Percentiles rank a stretch among this genome's conserved stretches.
phyloP scores from a whole-genome alignment of 2,329 filamentous ascomycete genomes.

The Penicillium sp. region DNA sequence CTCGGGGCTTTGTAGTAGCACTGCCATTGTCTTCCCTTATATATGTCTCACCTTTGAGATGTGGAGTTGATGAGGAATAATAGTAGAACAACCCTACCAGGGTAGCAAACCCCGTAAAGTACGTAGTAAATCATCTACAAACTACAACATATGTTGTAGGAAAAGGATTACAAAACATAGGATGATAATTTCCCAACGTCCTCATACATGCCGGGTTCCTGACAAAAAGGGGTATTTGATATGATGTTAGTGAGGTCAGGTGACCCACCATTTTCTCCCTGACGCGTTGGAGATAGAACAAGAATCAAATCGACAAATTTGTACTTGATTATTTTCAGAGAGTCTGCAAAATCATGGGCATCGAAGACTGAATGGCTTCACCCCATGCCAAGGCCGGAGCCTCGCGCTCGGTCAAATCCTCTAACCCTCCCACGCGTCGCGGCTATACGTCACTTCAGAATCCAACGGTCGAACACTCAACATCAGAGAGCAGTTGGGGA shows the following conservation, averaged over 20 bases:
- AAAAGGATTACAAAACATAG: no score
- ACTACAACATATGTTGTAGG: no score
- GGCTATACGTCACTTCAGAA: slow-evolving; percentile 1
- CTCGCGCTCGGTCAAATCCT: neutral
- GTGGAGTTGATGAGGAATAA: neutral
- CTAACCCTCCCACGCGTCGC: slow-evolving; percentile 1
- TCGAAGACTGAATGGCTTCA: slow-evolving; percentile 5
- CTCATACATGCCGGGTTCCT: neutral
- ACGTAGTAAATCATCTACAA: no score
- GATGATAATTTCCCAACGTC: neutral
- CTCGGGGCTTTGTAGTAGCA: neutral
- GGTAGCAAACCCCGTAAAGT: neutral
- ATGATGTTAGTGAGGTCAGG: slow-evolving; percentile 9
- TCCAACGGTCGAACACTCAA: neutral
- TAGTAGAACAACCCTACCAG: neutral
- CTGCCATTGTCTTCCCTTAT: neutral
- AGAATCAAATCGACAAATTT: neutral
- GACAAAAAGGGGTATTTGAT: slow-evolving; percentile 1
- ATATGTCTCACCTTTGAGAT: neutral
- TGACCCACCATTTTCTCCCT: neutral
- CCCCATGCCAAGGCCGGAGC: neutral
- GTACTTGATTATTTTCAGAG: neutral
- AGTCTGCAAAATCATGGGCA: slow-evolving; percentile 2
- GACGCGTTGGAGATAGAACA: neutral
- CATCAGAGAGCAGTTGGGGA: neutral